Percentiles rank a stretch among this genome's conserved stretches.
Evolutionary conservation across 2,329 filamentous ascomycete species (phyloP).

Genomic region (Thermomyces lanuginosus): DNA sequence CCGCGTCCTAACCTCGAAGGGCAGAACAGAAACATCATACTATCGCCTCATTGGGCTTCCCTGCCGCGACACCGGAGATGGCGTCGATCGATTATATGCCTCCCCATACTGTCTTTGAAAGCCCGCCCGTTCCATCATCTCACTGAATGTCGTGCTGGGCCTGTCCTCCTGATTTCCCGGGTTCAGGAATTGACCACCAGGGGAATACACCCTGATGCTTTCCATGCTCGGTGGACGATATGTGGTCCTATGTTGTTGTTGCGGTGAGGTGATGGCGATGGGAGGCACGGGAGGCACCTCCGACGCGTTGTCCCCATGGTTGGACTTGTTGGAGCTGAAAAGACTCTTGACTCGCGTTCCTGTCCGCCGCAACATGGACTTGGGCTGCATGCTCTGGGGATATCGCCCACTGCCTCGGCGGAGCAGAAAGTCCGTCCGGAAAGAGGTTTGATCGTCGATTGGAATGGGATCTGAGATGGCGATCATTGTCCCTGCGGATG

Average conservation of each 20-base stretch:
- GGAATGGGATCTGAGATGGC: constrained; percentile 30
- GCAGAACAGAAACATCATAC: too few species aligned
- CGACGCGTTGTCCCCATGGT: too few species aligned
- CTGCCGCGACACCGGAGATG: constrained; percentile 7
- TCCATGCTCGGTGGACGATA: constrained; percentile 24
- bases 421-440: constrained; percentile 30
- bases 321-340: constrained; percentile 14
- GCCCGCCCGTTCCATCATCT: constrained; percentile 23
- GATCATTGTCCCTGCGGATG: constrained; percentile 17
- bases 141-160: constrained; percentile 22
- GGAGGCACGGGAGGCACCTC: constrained; percentile 10
- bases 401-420: constrained; percentile 11
- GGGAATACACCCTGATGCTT: constrained; percentile 33
- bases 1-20: too few species aligned
- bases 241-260: too few species aligned
- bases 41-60: constrained; percentile 2
- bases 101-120: constrained; percentile 16
- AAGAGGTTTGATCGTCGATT: constrained; percentile 22
- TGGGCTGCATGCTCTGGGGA: constrained; percentile 12
- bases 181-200: constrained; percentile 16
- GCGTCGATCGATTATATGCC: constrained; percentile 14
- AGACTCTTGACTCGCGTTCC: constrained; percentile 22
- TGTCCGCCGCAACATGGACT: constrained; percentile 20
- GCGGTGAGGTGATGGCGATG: constrained; percentile 16
- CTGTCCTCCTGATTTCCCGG: constrained; percentile 8